Base-by-base conservation (phyloP, 805 yeast species). In the Sungouiella thailandica region DNA sequence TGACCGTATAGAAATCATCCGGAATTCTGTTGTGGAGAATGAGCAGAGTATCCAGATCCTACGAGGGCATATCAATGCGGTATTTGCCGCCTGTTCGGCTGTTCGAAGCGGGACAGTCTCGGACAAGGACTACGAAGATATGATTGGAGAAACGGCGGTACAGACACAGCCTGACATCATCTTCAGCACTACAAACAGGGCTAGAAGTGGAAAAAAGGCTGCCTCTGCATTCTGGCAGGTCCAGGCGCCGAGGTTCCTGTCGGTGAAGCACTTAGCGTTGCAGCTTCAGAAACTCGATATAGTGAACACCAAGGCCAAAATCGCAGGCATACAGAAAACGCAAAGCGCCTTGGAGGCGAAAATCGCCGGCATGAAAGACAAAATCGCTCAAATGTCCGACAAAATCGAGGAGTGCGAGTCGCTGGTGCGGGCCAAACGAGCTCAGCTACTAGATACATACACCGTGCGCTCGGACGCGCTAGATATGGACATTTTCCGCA, bases 231-330 rank as follows among this genome's bases (percentile, higher is more conserved):
- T n/a, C n/a, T n/a, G n/a, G n/a, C n/a, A n/a, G n/a, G n/a, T n/a
- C n/a, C n/a, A n/a, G n/a, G n/a, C n/a, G n/a, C 41, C 44, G 10
- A 29, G 34, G 2, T n/a, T 16, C 6, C 27, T 20, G 3, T 34
- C 44, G 2, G 47, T 61, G 3, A 49, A 53, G 13, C 34, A 45
- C 11, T 39, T 65, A 7, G 47, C 62, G 2, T 36, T 57, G 4
- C 65, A 60, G 31, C 46, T 65, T 26, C 50, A 53, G 22, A 62
- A 57, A 37, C 45, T 62, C 11, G 53, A 55, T 24, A 18, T 46
- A 4, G n/a, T 42, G 22, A 49, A 49, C 19, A 26, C 25, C 18
- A 22, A 25, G 9, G 17, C 7, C 24, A 29, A 23, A 23, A 32
- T n/a, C 23, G 23, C 13, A 23, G 33, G 23, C 22, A 36, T 29